A percentile compares a stretch with the other conserved stretches of the same genome.
Conservation (phyloP, 2,329 filamentous ascomycete species). For the Cadophora malorum region DNA sequence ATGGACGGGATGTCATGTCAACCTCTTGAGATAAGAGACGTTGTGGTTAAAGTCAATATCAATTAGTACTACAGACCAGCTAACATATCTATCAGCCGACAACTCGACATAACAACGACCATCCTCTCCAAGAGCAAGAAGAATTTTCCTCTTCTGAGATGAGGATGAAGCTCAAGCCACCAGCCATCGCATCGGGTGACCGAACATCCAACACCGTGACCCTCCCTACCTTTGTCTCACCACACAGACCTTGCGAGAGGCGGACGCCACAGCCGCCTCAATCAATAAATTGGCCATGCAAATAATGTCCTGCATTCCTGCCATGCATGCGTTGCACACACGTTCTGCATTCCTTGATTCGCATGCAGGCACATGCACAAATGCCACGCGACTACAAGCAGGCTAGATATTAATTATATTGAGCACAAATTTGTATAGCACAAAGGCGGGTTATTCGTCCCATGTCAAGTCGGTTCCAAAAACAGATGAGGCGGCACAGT, state of each 20-base stretch:
- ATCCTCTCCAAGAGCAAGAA: neutral
- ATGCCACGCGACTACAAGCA: neutral
- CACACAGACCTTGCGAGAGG: conserved; percentile 1
- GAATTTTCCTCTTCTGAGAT: neutral
- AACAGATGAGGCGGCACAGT: neutral
- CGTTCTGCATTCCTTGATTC: neutral
- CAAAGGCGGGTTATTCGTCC: neutral
- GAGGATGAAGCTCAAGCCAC: neutral
- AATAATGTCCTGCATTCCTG: neutral
- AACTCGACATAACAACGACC: neutral
- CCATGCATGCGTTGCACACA: neutral
- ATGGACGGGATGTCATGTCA: too few species aligned
- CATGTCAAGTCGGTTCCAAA: neutral
- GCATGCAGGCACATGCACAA: neutral
- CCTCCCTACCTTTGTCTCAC: neutral
- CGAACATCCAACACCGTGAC: neutral
- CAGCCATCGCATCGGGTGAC: neutral
- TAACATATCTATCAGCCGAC: neutral
- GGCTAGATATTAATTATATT: neutral
- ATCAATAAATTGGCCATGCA: neutral
- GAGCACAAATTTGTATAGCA: conserved; percentile 9
- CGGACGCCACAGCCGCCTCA: conserved; percentile 10
- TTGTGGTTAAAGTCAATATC: too few species aligned
- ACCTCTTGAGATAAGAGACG: too few species aligned
- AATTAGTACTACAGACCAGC: neutral